A percentile compares a stretch with the other conserved stretches of the same genome.
These are phyloP conservation scores for Suillus fuscotomentosus DNA, from an alignment of 768 basidiomycete genomes.

Conservation along the genomic window DNA sequence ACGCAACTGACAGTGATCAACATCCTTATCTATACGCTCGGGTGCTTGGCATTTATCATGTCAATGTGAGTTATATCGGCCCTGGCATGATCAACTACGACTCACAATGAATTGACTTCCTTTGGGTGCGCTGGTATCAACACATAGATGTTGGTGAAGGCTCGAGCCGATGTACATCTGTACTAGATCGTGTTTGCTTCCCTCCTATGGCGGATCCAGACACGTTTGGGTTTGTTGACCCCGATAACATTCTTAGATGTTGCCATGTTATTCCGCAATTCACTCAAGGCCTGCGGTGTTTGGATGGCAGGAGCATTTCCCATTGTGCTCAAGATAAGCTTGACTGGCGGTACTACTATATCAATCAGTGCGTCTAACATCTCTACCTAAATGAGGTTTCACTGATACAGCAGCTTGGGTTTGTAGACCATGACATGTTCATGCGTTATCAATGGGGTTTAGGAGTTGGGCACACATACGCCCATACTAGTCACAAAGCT, in stretches of 20 bases:
- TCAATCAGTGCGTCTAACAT: constrained; percentile 5
- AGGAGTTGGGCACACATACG: background rate
- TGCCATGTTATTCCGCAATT: constrained; percentile 13
- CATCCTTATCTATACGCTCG: constrained; percentile 5
- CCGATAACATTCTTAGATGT: constrained; percentile 2
- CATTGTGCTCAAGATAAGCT: constrained; percentile 1
- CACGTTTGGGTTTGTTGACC: constrained; percentile 12
- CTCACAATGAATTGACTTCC: constrained; percentile 1
- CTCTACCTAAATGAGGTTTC: background rate
- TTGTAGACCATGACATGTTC: constrained; percentile 8
- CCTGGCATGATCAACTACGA: background rate
- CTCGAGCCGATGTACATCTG: too few relatives aligned
- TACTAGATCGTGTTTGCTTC: background rate
- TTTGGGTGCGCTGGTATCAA: constrained; percentile 13
- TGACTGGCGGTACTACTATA: constrained; percentile 10
- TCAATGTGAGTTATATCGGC: constrained; percentile 8
- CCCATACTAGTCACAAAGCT: background rate
- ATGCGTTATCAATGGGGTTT: constrained; percentile 10
- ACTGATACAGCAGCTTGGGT: background rate
- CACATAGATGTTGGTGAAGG: too few relatives aligned
- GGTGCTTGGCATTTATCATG: constrained; percentile 20
- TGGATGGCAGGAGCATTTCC: constrained; percentile 2
- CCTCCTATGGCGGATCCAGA: background rate
- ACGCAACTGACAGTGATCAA: too few relatives aligned
- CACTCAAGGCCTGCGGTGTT: background rate